Evolutionary conservation across 2,329 filamentous ascomycete genomes (phyloP), one percentile per base, ranked within the genome.

Genomic region (Tympanopsis confertula): DNA sequence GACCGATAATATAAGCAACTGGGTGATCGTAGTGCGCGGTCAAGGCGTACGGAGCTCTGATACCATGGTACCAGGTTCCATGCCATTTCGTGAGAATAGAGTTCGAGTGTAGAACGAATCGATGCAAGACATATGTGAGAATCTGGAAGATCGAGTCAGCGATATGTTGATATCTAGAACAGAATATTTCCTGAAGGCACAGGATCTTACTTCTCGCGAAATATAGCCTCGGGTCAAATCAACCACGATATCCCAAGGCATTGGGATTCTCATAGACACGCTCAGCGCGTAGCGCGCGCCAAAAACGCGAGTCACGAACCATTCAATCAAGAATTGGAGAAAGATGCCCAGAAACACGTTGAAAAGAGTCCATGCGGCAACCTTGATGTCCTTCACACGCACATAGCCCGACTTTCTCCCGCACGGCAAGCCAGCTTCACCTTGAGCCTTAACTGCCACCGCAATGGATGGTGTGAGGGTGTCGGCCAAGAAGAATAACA

Each of bases 1-100:
- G 63, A 40, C 57, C 58, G 15, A 77, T 41, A 3, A 78, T 50
- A 49, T 75, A 74, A 30, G 61, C 59, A 5, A 67, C 40, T 0
- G 74, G 74, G 47, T 79, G 74, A 47, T 79, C 74, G 53, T 78
- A 78, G 43, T 70, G 65, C 3, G 72, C 73, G 4, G 66, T 63
- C 14, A 78, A 57, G 13, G 73, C 70, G 49, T 68, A 77, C 0
- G 72, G 71, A 12, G 66, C 53, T 17, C 47, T 49, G 33, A 76
- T 52, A 32, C 58, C 59, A 48, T 79, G 74, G 40, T 76, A 73
- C 74, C 74, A 78, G 22, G 50, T 47, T 15, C 57, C 43, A 47
- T 79, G 74, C 50, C 58, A 44, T 22, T 37, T 44, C 7, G n/a
- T n/a, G n/a, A n/a, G n/a, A n/a, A n/a, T n/a, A n/a, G n/a, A n/a